phyloP scores from a whole-genome alignment of 2,329 filamentous ascomycete species.

The Aspergillus piperis region DNA sequence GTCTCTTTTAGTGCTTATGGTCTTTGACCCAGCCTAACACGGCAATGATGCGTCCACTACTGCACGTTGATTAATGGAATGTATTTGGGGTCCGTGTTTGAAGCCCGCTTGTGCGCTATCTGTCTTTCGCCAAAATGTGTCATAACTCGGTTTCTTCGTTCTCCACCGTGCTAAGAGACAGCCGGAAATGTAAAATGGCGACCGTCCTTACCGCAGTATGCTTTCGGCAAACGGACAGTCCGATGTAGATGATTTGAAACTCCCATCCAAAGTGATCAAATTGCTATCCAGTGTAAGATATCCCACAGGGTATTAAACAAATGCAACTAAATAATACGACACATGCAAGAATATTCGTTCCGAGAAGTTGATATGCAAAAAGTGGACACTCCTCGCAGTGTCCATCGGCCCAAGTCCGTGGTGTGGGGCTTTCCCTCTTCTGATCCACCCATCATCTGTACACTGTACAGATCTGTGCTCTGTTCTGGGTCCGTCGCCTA shows the following conservation, averaged over 20 bases:
- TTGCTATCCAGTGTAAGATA: not conserved
- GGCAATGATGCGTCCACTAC: not conserved
- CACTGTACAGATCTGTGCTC: not conserved
- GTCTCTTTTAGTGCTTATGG: constrained; percentile 6
- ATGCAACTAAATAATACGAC: not conserved
- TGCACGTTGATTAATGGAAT: not conserved
- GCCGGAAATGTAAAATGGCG: too few relatives aligned
- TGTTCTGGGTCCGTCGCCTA: not conserved
- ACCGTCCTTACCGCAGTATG: too few relatives aligned
- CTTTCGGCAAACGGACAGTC: too few relatives aligned
- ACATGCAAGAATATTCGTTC: constrained; percentile 7
- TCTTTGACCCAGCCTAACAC: not conserved
- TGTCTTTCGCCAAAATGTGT: too few relatives aligned
- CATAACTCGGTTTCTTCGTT: too few relatives aligned
- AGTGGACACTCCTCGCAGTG: constrained; percentile 1
- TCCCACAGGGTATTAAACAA: constrained; percentile 7
- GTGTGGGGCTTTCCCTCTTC: not conserved
- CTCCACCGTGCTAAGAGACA: too few relatives aligned
- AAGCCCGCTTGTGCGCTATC: too few relatives aligned
- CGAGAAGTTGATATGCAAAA: constrained; percentile 1
- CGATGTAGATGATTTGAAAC: too few relatives aligned
- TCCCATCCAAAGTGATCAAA: too few relatives aligned
- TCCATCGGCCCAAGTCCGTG: not conserved
- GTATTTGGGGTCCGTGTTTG: not conserved
- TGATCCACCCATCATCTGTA: constrained; percentile 1